Conservation (phyloP, 768 basidiomycete species). For the Basidioascus undulatus region DNA sequence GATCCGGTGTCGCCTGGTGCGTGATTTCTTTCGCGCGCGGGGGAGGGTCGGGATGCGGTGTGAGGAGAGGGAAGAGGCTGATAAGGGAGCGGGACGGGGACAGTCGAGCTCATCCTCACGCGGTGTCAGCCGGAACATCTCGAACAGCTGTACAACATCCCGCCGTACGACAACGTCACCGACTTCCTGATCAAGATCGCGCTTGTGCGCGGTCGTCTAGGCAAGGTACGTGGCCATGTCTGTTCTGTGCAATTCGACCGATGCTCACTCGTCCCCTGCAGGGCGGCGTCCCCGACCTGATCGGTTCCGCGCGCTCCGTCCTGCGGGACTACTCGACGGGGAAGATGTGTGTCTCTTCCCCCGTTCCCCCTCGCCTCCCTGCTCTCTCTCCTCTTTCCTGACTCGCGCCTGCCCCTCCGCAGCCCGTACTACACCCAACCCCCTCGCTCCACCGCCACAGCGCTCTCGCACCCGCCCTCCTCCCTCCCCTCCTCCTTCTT, state of each 20-base stretch:
- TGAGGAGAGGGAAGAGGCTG: too few relatives aligned
- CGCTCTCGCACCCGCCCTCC: not conserved
- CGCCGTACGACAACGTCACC: slow-evolving; percentile 39
- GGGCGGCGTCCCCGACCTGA: slow-evolving; percentile 79
- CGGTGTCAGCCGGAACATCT: slow-evolving; percentile 48
- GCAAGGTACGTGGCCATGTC: slow-evolving; percentile 42
- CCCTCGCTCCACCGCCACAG: slow-evolving; percentile 25
- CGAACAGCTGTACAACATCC: slow-evolving; percentile 64
- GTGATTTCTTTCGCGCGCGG: not conserved
- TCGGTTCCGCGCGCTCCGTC: slow-evolving; percentile 54
- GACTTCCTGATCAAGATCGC: slow-evolving; percentile 83
- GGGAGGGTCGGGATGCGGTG: too few relatives aligned
- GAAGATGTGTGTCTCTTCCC: too few relatives aligned
- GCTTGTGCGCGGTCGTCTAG: slow-evolving; percentile 50
- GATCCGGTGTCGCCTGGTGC: slow-evolving; percentile 77
- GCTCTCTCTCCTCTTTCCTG: too few relatives aligned
- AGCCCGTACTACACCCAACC: slow-evolving; percentile 73
- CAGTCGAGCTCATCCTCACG: slow-evolving; percentile 65
- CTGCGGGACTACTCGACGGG: slow-evolving; percentile 87
- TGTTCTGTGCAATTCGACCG: not conserved
- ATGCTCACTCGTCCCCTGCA: slow-evolving; percentile 13
- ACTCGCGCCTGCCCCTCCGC: too few relatives aligned
- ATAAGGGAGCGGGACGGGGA: too few relatives aligned
- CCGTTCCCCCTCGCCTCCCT: too few relatives aligned
- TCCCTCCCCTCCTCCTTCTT: not conserved